A percentile compares a stretch with the other conserved stretches of the same genome.
phyloP scores from a whole-genome alignment of 2,329 filamentous ascomycete genomes.

The Curvularia spicifera region DNA sequence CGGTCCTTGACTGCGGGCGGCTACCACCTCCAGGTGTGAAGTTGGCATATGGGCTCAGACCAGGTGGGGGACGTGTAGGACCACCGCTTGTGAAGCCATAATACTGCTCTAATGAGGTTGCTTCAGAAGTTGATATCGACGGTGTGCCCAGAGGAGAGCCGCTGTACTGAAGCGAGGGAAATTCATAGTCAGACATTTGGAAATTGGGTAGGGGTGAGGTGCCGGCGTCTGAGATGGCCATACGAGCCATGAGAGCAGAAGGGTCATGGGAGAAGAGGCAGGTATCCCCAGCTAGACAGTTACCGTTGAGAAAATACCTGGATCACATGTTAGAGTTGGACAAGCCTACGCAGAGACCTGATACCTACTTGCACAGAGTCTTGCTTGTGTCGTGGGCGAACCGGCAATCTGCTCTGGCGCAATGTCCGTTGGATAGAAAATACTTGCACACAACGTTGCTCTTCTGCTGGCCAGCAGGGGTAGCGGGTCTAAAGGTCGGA shows the following conservation, averaged over 20 bases:
- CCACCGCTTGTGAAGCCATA: conserved; percentile 45
- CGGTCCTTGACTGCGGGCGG: conserved; percentile 79
- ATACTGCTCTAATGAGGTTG: conserved; percentile 52
- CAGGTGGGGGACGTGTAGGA: conserved; percentile 67
- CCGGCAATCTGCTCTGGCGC: conserved; percentile 90
- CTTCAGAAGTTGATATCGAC: conserved; percentile 51
- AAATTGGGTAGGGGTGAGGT: conserved; percentile 72
- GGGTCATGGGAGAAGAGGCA: conserved; percentile 99
- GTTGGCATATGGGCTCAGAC: conserved; percentile 68
- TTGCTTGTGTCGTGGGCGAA: conserved; percentile 97
- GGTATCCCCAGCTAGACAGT: conserved; percentile 89
- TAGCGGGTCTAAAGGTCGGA: conserved; percentile 72
- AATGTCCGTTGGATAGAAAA: conserved; percentile 93
- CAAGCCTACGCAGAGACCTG: conserved; percentile 2
- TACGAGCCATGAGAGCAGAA: conserved; percentile 79
- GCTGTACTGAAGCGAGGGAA: conserved; percentile 71
- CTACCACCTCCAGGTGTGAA: conserved; percentile 63
- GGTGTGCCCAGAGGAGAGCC: conserved; percentile 52
- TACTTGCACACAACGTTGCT: conserved; percentile 96
- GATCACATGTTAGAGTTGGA: conserved; percentile 34
- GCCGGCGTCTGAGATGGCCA: conserved; percentile 73
- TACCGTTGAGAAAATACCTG: conserved; percentile 95
- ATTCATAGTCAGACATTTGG: conserved; percentile 83
- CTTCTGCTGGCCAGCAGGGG: conserved; percentile 77
- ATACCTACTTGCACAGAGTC: conserved; percentile 93